These are phyloP conservation scores for Allium cepa DNA, from an alignment of 106 monocot species.

Conservation along the genomic window DNA sequence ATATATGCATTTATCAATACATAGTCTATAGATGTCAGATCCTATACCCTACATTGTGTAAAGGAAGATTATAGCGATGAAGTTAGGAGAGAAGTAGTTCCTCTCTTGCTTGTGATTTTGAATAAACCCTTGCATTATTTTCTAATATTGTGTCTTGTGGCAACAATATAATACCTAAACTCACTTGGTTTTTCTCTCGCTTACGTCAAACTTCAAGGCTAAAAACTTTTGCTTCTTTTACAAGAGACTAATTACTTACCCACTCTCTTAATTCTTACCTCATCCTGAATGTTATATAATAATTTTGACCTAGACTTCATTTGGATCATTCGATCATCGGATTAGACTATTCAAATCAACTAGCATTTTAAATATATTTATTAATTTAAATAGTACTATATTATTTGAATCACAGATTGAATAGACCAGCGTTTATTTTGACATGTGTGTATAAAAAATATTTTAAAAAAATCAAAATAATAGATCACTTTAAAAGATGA, in stretches of 20 bases:
- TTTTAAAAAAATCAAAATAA: too few species aligned
- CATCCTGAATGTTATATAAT: neutral
- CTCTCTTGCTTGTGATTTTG: constrained; percentile 5
- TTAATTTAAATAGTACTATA: too few species aligned
- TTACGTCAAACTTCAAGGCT: constrained; percentile 6
- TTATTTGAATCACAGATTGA: neutral
- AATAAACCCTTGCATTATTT: neutral
- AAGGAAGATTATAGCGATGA: neutral
- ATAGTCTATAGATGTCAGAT: too few species aligned
- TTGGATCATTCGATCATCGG: too few species aligned
- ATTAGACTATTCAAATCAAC: too few species aligned
- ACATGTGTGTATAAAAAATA: too few species aligned
- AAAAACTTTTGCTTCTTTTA: neutral
- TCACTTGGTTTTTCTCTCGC: constrained; percentile 1
- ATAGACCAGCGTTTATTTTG: neutral
- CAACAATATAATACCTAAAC: constrained; percentile 4
- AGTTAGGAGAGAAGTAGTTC: constrained; percentile 9
- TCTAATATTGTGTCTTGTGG: constrained; percentile 1
- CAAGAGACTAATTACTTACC: constrained; percentile 7
- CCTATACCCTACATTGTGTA: too few species aligned
- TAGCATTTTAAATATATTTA: too few species aligned
- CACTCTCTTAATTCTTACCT: neutral
- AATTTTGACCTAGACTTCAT: too few species aligned
- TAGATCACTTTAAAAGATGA: too few species aligned
- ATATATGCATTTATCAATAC: too few species aligned